A percentile compares a stretch with the other conserved stretches of the same genome.
phyloP scores from a whole-genome alignment of 331 rosid genomes.

The Cucumis variabilis region DNA sequence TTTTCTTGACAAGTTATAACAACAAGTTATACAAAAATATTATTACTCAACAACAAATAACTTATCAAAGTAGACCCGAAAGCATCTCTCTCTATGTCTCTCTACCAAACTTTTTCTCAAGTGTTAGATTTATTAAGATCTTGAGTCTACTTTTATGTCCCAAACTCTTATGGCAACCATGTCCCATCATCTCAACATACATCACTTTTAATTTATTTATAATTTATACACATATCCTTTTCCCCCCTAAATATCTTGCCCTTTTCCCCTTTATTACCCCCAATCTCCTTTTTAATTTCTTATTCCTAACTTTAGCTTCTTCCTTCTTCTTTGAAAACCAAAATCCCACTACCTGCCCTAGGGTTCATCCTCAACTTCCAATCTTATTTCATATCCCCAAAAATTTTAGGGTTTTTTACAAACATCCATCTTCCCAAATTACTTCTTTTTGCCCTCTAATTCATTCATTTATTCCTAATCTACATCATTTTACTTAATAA shows the following conservation, averaged over 20 bases:
- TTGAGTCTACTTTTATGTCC: slow-evolving; percentile 33
- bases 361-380: neutral
- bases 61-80: neutral
- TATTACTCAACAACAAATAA: neutral
- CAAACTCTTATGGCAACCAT: slow-evolving; percentile 69
- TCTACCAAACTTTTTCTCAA: neutral
- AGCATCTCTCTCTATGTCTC: neutral
- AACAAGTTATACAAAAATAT: too few relatives aligned
- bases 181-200: slow-evolving; percentile 52
- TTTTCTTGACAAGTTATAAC: too few relatives aligned
- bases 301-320: neutral
- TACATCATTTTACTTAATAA: neutral
- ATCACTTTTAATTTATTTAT: neutral
- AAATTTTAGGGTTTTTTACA: slow-evolving; percentile 6
- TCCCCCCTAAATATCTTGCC: neutral
- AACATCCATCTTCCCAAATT: neutral
- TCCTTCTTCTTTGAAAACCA: neutral
- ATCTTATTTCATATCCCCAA: neutral
- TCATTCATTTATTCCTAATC: neutral
- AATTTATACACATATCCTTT: neutral
- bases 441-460: neutral
- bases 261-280: slow-evolving; percentile 2
- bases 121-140: slow-evolving; percentile 23
- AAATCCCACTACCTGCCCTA: neutral
- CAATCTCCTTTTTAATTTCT: neutral